Base-by-base conservation (phyloP, 495 filamentous ascomycete genomes). In the Bathelium albidoporum region DNA sequence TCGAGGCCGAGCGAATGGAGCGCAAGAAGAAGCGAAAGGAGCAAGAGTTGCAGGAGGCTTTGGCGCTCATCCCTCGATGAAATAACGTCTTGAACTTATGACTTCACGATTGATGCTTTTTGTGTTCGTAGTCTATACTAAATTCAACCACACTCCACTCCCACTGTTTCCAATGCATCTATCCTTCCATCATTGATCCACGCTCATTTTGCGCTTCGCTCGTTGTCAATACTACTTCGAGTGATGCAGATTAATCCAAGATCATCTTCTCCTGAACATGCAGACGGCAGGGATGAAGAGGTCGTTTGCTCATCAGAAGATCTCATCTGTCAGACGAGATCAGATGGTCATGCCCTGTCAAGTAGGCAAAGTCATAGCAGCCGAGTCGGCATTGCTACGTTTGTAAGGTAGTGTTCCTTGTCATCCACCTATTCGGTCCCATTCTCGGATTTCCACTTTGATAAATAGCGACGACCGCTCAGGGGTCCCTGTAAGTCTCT, bases 51-150 rank as follows among this genome's bases (percentile, higher is more conserved):
- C 49, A 55, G 49, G 49, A 55, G 24, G 49, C 49, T 28, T 16
- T 55, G 49, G 49, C 49, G 29, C 49, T 55, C 49, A 55, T 55
- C 20, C 49, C 49, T 55, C 49, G 49, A 55, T 55, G 20, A 22
- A 16, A 22, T 20, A 18, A 18, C 44, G 12, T 5, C 44, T 24
- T 9, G 29, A 29, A 28, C 7, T 29, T 29, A 55, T 20, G 49
- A 29, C 2, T 55, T 10, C 9, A 55, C 24, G 49, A 55, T 0
- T 55, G 9, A 55, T 55, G 3, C 81, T 80, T 55, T 10, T 24
- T 28, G 16, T 28, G 29, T 16, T 5, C 34, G 5, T 39, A 55
- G 24, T 11, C 12, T 55, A 55, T n/a, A 12, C 11, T 9, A 2
- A 55, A 29, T n/a, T 29, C 49, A 12, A 55, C 5, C 24, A 26